Base-by-base conservation (phyloP, 176 grass and related monocot species). In the Canna indica region DNA sequence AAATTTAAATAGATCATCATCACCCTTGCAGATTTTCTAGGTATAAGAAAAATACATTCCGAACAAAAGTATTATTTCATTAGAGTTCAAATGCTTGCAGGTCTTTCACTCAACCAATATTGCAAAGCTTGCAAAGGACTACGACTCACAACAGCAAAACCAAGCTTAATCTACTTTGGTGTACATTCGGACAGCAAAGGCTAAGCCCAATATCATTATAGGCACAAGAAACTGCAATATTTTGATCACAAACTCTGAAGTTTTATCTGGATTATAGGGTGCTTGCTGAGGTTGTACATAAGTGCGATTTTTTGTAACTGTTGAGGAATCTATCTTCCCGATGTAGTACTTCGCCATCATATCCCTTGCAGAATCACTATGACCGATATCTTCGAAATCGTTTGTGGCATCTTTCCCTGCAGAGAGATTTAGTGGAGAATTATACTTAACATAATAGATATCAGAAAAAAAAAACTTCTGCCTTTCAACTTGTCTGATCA, bases 381-480 rank as follows among this genome's bases (percentile, higher is more conserved):
- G 94, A 44, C 90, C 94, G 38, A 90, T 79, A 83, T 99, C 84
- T 44, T 82, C 80, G 69, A 86, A 99, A 45, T 99, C 90, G n/a
- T 63, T 68, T 16, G 94, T 93, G 15, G 90, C 94, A 62, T 99
- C 89, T 80, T 99, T 99, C 48, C 84, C 94, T 99, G 65, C 61
- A 45, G 20, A 61, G 27, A 61, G 68, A 47, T 48, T 34, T 44
- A 22, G 32, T 35, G 3, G 34, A 10, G 64, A 34, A 1, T 31
- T 25, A 36, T 57, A 29, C 8, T 46, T 39, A 42, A 36, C 7
- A 10, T 36, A 24, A 20, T 16, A 30, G 12, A 60, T 0, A 15
- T 5, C 29, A 30, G 24, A 30, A 6, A 28, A 59, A 10, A 59
- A 14, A 13, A 27, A 27, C 25, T 27, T 59, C 1, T 25, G 8